Evolutionary conservation across 2,329 filamentous ascomycete genomes (phyloP).

Genomic region (Colletotrichum eremochloae): DNA sequence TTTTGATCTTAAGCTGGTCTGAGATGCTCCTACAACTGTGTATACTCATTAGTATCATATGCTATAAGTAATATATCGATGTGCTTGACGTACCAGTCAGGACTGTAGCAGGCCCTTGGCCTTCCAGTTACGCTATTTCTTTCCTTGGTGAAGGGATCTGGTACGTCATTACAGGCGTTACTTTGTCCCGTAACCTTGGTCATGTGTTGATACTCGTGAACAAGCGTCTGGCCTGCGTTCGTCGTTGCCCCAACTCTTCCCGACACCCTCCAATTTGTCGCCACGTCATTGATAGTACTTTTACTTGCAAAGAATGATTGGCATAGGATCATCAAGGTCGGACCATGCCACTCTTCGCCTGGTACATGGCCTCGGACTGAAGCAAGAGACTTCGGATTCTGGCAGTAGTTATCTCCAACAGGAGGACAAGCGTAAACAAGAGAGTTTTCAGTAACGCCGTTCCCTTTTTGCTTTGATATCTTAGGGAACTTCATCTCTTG

Average conservation of each 20-base stretch:
- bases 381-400: too few relatives aligned
- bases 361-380: too few relatives aligned
- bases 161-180: not conserved
- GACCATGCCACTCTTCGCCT: not conserved
- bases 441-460: not conserved
- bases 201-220: not conserved
- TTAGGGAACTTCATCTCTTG: not conserved
- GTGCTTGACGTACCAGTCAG: not conserved
- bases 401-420: not conserved
- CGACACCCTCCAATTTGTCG: not conserved
- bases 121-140: too few relatives aligned
- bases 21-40: not conserved
- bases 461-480: not conserved
- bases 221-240: not conserved
- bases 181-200: not conserved
- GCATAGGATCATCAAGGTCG: not conserved
- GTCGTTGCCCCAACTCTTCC: not conserved
- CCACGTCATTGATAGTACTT: not conserved
- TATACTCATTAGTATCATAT: not conserved
- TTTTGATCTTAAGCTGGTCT: not conserved
- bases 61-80: accelerated
- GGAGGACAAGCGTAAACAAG: not conserved
- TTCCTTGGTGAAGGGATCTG: not conserved
- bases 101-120: not conserved
- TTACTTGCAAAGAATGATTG: not conserved